Conservation (phyloP, 768 basidiomycete genomes). For the Hebeloma cylindrosporum region DNA sequence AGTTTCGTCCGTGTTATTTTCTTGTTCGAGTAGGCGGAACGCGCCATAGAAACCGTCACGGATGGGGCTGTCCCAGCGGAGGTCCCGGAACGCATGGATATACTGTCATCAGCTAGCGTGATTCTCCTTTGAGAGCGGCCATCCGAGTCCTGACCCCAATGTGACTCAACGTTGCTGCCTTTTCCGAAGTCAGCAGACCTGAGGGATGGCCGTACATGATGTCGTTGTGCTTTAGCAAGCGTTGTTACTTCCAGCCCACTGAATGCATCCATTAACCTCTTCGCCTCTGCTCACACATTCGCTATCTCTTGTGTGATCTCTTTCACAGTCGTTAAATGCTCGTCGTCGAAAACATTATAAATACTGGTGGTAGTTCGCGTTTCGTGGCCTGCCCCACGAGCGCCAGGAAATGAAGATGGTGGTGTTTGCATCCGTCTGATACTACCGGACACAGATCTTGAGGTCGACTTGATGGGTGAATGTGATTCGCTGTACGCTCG, state of each 20-base stretch:
- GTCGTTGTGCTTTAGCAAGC: conserved; percentile 49
- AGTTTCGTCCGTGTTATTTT: conserved; percentile 34
- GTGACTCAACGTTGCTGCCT: conserved; percentile 27
- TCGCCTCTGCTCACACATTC: conserved; percentile 68
- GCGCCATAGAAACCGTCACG: conserved; percentile 43
- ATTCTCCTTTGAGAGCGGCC: conserved; percentile 35
- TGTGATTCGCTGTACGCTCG: conserved; percentile 28
- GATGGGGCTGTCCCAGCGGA: conserved; percentile 52
- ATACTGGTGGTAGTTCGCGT: conserved; percentile 36
- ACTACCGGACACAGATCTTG: conserved; percentile 45
- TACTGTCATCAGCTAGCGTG: conserved; percentile 45
- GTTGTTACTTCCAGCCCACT: conserved; percentile 74
- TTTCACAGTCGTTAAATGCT: conserved; percentile 55
- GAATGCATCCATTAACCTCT: conserved; percentile 74
- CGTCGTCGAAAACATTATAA: conserved; percentile 52
- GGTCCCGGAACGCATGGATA: conserved; percentile 54
- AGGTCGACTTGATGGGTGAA: conserved; percentile 34
- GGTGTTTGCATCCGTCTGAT: conserved; percentile 49
- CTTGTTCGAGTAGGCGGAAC: conserved; percentile 43
- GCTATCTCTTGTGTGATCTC: conserved; percentile 68
- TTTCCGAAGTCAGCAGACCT: conserved; percentile 22
- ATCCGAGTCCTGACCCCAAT: conserved; percentile 38
- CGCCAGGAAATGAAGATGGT: conserved; percentile 56
- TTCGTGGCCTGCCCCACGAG: conserved; percentile 36
- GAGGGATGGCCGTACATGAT: conserved; percentile 21